A percentile compares a stretch with the other conserved stretches of the same genome.
phyloP scores from a whole-genome alignment of 495 filamentous ascomycete species.

The Penicillium dipodomyicola region DNA sequence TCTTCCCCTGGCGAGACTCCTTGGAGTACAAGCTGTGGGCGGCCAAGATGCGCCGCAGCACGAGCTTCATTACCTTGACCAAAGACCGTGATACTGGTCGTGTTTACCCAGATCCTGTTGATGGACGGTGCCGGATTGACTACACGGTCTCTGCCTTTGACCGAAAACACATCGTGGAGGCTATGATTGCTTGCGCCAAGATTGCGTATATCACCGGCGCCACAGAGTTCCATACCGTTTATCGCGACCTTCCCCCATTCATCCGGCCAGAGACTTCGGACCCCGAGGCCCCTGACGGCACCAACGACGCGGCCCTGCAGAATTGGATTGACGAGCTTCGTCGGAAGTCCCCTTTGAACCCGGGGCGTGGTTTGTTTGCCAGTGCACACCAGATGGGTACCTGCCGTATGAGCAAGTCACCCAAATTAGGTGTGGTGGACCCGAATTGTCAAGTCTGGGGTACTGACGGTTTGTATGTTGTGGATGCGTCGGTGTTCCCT shows the following conservation, averaged over 20 bases:
- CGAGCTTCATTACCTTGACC: conserved; percentile 63
- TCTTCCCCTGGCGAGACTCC: conserved; percentile 61
- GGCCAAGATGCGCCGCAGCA: conserved; percentile 60
- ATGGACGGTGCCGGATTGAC: conserved; percentile 60
- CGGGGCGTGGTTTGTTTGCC: conserved; percentile 49
- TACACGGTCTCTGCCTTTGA: conserved; percentile 72
- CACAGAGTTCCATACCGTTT: conserved; percentile 65
- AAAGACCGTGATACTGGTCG: conserved; percentile 72
- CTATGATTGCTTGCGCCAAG: conserved; percentile 68
- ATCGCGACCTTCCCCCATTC: conserved; percentile 63
- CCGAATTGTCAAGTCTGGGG: conserved; percentile 75
- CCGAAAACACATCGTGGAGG: conserved; percentile 63
- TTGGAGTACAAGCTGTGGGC: conserved; percentile 65
- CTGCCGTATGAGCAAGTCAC: conserved; percentile 68
- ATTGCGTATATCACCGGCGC: conserved; percentile 76
- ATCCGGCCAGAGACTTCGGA: conserved; percentile 47
- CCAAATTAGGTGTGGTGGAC: conserved; percentile 70
- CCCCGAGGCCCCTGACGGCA: conserved; percentile 46
- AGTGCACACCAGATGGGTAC: conserved; percentile 92
- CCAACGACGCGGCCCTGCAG: conserved; percentile 64
- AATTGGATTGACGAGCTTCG: conserved; percentile 65
- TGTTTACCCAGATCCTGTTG: conserved; percentile 69
- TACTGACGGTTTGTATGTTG: conserved; percentile 67
- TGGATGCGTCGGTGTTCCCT: conserved; percentile 87
- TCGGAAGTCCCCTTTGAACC: conserved; percentile 48